Conservation (phyloP, 2,329 filamentous ascomycete species). For the Fusarium gaditjirri region DNA sequence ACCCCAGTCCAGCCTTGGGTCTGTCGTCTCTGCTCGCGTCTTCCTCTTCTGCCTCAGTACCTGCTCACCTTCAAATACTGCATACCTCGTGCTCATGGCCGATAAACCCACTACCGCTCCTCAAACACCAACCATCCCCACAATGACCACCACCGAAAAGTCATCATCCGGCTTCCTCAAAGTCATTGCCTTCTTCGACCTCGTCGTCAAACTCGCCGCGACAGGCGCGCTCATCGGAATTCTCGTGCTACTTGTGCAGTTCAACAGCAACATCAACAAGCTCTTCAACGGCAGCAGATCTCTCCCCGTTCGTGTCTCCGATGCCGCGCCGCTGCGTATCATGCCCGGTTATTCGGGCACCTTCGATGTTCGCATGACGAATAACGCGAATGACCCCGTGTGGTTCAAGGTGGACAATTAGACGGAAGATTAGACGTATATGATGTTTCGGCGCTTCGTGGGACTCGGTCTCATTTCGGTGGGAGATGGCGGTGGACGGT, state of each 20-base stretch:
- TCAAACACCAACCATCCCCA: neutral
- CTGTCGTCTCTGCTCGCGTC: neutral
- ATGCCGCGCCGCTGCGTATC: neutral
- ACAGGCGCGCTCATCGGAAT: conserved; percentile 34
- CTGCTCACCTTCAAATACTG: neutral
- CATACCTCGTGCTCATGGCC: conserved; percentile 9
- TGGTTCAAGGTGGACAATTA: conserved; percentile 20
- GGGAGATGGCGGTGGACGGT: neutral
- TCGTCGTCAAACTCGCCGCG: conserved; percentile 27
- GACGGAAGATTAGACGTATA: too few relatives aligned
- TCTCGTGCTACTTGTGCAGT: conserved; percentile 21
- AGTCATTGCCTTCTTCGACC: conserved; percentile 30
- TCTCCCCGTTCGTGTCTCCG: neutral
- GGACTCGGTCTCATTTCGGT: neutral
- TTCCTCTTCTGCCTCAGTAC: neutral
- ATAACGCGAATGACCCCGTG: neutral
- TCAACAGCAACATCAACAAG: conserved; percentile 10
- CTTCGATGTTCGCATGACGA: conserved; percentile 18
- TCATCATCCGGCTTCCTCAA: conserved; percentile 25
- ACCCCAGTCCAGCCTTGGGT: neutral
- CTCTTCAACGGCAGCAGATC: neutral
- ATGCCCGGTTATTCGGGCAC: neutral
- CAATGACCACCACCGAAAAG: conserved; percentile 18
- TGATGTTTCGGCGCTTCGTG: neutral
- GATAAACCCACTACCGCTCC: conserved; percentile 5